These are phyloP conservation scores for Plasmodium gaboni DNA, from an alignment of 169 alveolate genomes.

Conservation along the genomic window DNA sequence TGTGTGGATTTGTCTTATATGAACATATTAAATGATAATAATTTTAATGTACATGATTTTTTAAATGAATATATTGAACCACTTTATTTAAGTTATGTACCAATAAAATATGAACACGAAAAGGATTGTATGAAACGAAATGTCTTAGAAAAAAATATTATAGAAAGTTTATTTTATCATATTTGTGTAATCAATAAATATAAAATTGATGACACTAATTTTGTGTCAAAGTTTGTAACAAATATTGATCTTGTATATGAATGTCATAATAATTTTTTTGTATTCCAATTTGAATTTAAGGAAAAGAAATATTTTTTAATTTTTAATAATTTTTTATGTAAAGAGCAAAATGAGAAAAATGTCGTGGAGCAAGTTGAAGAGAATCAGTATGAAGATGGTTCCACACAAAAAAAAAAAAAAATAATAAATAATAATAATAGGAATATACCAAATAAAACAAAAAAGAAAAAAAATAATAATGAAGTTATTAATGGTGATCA, in stretches of 20 bases:
- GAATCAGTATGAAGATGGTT: too few species aligned
- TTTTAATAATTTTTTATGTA: conserved; percentile 44
- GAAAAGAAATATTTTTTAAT: conserved; percentile 49
- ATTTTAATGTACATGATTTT: conserved; percentile 18
- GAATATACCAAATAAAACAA: not conserved
- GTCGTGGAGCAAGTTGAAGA: too few species aligned
- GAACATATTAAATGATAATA: conserved; percentile 19
- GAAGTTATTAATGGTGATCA: not conserved
- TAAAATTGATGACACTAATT: conserved; percentile 13
- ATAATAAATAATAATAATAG: not conserved
- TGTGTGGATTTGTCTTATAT: conserved; percentile 60
- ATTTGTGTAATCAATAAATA: conserved; percentile 63
- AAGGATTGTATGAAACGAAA: conserved; percentile 38
- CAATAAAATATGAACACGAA: conserved; percentile 73
- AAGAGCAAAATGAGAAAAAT: not conserved
- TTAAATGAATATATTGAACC: conserved; percentile 81
- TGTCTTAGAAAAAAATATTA: conserved; percentile 27
- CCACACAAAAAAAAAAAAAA: not conserved
- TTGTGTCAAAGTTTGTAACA: conserved; percentile 24
- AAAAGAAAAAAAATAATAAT: not conserved
- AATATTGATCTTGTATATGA: conserved; percentile 27
- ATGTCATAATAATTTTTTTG: conserved; percentile 24
- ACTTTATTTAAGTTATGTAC: conserved; percentile 81
- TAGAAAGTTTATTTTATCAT: conserved; percentile 60
- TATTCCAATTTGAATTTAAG: conserved; percentile 60